Evolutionary conservation across 192 early-diverging fungal genomes (phyloP).

Genomic region (Chytriomyces confervae): DNA sequence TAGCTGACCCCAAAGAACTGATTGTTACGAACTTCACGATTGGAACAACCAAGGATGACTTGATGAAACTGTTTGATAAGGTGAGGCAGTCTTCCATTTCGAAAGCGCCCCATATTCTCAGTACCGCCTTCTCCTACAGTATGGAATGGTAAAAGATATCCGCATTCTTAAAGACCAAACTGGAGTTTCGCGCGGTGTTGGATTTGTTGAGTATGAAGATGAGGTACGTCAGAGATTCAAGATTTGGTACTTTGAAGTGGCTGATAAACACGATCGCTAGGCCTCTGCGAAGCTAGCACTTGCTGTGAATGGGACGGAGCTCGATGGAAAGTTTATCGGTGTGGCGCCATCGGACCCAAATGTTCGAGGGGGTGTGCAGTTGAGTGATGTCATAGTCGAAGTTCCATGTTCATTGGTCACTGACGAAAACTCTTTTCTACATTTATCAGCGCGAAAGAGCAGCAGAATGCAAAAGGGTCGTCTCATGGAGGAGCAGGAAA

Average conservation of each 20-base stretch:
- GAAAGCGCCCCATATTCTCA: not conserved
- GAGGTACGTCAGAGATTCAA: conserved; percentile 38
- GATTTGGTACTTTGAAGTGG: not conserved
- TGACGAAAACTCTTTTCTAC: not conserved
- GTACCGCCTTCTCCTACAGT: conserved; percentile 39
- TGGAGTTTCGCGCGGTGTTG: conserved; percentile 44
- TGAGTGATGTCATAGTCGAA: not conserved
- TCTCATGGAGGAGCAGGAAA: conserved; percentile 9
- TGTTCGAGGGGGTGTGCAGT: conserved; percentile 30
- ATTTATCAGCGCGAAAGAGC: not conserved
- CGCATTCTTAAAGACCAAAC: conserved; percentile 32
- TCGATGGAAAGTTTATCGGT: conserved; percentile 43
- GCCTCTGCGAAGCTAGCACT: conserved; percentile 41
- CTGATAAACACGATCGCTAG: not conserved
- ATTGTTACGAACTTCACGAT: conserved; percentile 54
- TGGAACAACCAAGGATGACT: conserved; percentile 42
- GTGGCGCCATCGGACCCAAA: conserved; percentile 58
- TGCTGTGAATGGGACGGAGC: conserved; percentile 43
- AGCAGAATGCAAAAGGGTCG: not conserved
- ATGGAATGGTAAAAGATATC: conserved; percentile 49
- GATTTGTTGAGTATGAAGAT: conserved; percentile 48
- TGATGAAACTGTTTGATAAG: conserved; percentile 36
- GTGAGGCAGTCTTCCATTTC: conserved; percentile 9
- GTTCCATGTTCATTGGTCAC: not conserved
- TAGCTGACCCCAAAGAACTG: conserved; percentile 47